Percentiles rank a stretch among this genome's conserved stretches.
Evolutionary conservation across 78 protist genomes (phyloP).

Genomic region (Pelomyxa schiedti): DNA sequence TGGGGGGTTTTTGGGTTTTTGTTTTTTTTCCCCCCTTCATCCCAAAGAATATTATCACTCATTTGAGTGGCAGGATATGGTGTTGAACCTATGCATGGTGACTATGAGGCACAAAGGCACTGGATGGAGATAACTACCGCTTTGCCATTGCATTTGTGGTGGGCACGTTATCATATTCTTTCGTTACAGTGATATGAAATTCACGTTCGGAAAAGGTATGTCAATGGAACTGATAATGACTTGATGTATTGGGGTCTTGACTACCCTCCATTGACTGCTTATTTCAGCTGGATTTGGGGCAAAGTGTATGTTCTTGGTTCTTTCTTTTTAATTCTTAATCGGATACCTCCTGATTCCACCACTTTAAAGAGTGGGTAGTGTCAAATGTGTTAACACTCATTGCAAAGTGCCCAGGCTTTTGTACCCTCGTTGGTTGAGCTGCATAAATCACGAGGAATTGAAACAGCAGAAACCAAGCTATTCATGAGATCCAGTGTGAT

Average conservation of each 20-base stretch:
- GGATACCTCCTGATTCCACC: not conserved
- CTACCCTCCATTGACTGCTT: constrained; percentile 97
- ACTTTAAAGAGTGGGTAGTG: not conserved
- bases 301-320: constrained; percentile 3
- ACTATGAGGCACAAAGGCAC: too few species aligned
- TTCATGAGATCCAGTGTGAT: constrained; percentile 81
- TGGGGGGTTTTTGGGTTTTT: too few species aligned
- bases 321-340: not conserved
- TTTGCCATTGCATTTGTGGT: constrained; percentile 16
- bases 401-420: constrained; percentile 23
- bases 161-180: not conserved
- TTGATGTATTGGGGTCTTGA: constrained; percentile 95
- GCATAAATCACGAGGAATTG: constrained; percentile 76
- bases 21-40: constrained; percentile 40
- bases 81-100: too few species aligned
- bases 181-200: not conserved
- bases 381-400: not conserved
- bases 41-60: constrained; percentile 96
- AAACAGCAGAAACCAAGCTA: constrained; percentile 17
- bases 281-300: constrained; percentile 65
- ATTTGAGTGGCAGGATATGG: constrained; percentile 99
- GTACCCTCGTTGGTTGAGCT: constrained; percentile 65
- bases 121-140: constrained; percentile 45
- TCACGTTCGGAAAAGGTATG: constrained; percentile 58
- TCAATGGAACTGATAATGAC: constrained; percentile 67